Base-by-base conservation (phyloP, 1,284 basidiomycete species). In the Ceratobasidium sp. region DNA sequence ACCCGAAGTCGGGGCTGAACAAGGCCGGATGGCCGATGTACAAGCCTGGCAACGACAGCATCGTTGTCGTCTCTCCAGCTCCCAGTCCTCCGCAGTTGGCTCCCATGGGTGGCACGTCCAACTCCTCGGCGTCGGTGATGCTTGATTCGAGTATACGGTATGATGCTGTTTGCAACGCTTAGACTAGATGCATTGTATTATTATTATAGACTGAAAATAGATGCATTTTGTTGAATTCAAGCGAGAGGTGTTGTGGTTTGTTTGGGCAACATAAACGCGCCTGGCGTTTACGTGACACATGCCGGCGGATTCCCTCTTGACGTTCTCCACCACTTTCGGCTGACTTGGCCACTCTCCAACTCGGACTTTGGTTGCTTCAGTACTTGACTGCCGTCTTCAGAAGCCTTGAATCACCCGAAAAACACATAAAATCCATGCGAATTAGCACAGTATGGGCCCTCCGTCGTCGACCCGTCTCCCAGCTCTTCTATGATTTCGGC, bases 401-500 rank as follows among this genome's bases (percentile, higher is more conserved):
- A 33, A 33, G 30, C 6, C 30, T 33, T 33, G 30, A 33, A 33
- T 28, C 48, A 66, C 23, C 21, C 25, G 28, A 66, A 42, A 51
- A 58, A 33, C 1, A 25, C 21, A n/a, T 4, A 16, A 12, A 23
- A 21, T 59, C 64, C 53, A 69, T 69, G 64, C 21, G 40, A 28
- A 54, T 66, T 42, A 48, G 51, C 25, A 40, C 63, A 66, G 40
- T 21, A 66, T 66, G 63, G 63, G n/a, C 30, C 63, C 49, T 66
- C 23, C 53, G 40, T 56, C 64, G 64, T 28, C 51, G 53, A 36
- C 64, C 64, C 30, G 64, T 69, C 51, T 69, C 64, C 28, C 64
- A 69, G 51, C 40, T 69, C 16, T 69, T 69, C 30, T 69, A 69
- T 69, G 64, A 69, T 40, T 69, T 69, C 53, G 64, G 64, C 64